A percentile compares a stretch with the other conserved stretches of the same genome.
Evolutionary conservation across 1,284 basidiomycete species (phyloP).

Genomic region (Cryptococcus jaspeensis): DNA sequence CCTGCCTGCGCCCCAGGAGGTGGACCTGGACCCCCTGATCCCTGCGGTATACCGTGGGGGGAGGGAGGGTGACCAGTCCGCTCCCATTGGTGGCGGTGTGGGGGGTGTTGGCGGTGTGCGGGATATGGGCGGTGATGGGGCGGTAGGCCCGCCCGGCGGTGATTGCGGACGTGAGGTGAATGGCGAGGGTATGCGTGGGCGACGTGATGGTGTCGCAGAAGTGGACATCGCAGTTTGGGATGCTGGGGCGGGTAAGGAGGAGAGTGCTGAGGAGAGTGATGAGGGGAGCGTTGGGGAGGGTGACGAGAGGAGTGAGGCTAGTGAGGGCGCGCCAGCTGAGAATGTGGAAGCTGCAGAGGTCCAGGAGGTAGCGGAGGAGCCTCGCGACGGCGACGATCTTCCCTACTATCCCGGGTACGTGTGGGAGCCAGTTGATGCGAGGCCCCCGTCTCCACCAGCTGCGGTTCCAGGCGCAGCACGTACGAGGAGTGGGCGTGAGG

Average conservation of each 20-base stretch:
- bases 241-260: background rate
- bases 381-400: too few relatives aligned
- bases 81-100: too few relatives aligned
- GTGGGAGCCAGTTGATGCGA: too few relatives aligned
- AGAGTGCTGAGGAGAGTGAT: too few relatives aligned
- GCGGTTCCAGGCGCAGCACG: too few relatives aligned
- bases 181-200: conserved; percentile 2
- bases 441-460: too few relatives aligned
- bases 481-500: too few relatives aligned
- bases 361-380: too few relatives aligned
- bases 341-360: too few relatives aligned
- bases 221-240: background rate
- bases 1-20: background rate
- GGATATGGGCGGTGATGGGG: background rate
- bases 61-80: too few relatives aligned
- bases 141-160: background rate
- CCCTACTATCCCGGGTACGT: too few relatives aligned
- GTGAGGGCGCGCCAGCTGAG: background rate
- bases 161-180: conserved; percentile 2
- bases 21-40: background rate
- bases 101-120: background rate
- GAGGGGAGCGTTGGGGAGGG: background rate
- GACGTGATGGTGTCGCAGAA: background rate
- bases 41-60: background rate
- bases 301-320: background rate